phyloP scores from a whole-genome alignment of 2,329 filamentous ascomycete genomes.

The Stromatinia cepivora region DNA sequence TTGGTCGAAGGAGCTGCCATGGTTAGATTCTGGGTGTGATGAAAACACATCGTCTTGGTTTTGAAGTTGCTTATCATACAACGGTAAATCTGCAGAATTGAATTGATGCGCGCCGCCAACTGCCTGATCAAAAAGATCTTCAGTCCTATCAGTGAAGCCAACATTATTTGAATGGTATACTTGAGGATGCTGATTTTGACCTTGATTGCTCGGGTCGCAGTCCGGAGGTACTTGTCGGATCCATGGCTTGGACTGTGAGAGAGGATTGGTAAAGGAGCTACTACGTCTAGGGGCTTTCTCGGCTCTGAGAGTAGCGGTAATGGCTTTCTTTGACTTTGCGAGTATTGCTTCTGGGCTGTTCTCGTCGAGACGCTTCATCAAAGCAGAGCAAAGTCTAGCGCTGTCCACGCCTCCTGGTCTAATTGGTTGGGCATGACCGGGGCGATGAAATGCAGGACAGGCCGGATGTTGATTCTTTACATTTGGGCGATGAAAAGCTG shows the following conservation, averaged over 20 bases:
- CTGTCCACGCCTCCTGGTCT: conserved; percentile 49
- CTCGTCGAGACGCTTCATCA: conserved; percentile 57
- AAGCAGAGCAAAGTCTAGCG: conserved; percentile 61
- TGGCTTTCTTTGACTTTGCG: conserved; percentile 29
- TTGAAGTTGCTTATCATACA: conserved; percentile 27
- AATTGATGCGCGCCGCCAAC: conserved; percentile 32
- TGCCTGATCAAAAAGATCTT: conserved; percentile 29
- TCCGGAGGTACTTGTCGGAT: conserved; percentile 35
- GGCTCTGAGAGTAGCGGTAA: conserved; percentile 27
- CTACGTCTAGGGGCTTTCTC: conserved; percentile 25
- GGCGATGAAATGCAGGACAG: conserved; percentile 33
- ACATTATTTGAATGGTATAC: conserved; percentile 26
- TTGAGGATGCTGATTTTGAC: conserved; percentile 9
- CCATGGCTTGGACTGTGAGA: conserved; percentile 27
- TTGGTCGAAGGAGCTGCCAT: conserved; percentile 2
- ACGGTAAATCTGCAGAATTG: conserved; percentile 27
- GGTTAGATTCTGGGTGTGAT: conserved; percentile 20
- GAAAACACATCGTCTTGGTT: conserved; percentile 35
- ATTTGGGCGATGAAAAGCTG: conserved; percentile 40
- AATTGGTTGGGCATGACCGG: conserved; percentile 24
- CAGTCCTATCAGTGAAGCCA: conserved; percentile 23
- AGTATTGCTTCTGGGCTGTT: conserved; percentile 40
- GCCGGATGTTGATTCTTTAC: conserved; percentile 37
- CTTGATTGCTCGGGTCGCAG: conserved; percentile 18
- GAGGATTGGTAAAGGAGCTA: conserved; percentile 28